Conservation (phyloP, 176 grass and related monocot genomes). For the Cenchrus purpureus region DNA sequence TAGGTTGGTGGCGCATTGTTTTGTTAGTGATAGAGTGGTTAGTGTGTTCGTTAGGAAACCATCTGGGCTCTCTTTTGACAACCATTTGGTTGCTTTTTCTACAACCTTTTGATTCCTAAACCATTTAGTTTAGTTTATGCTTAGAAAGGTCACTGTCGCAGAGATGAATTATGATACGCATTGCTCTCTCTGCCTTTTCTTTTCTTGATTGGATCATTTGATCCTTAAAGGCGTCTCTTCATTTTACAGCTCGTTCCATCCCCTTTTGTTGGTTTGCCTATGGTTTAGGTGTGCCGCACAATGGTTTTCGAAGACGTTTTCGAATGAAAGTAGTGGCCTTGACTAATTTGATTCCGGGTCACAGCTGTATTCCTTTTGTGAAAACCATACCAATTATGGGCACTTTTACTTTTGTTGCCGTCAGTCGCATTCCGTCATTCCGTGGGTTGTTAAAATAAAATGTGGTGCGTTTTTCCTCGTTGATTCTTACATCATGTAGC, state of each 20-base stretch:
- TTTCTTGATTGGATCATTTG: neutral
- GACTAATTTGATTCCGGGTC: neutral
- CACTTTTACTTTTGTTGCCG: neutral
- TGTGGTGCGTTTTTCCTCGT: neutral
- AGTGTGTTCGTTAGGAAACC: constrained; percentile 32
- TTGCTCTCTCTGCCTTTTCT: constrained; percentile 12
- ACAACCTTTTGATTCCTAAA: constrained; percentile 15
- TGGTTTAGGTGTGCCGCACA: constrained; percentile 2
- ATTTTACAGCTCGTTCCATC: neutral
- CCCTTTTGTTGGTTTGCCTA: neutral
- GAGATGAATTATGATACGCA: neutral
- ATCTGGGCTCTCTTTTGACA: neutral
- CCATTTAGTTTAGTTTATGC: constrained; percentile 24
- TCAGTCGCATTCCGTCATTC: neutral
- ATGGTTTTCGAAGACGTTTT: constrained; percentile 19
- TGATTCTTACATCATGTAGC: neutral
- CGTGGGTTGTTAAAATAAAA: neutral
- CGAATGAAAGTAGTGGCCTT: neutral
- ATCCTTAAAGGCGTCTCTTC: neutral
- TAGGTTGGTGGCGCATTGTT: constrained; percentile 43
- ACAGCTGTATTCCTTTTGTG: neutral
- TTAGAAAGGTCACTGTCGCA: neutral
- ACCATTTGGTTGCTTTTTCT: neutral
- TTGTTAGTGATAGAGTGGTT: constrained; percentile 36
- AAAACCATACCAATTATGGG: neutral